These are phyloP conservation scores for Vitis labrusca DNA, from an alignment of 164 flowering plant species.

Conservation along the genomic window DNA sequence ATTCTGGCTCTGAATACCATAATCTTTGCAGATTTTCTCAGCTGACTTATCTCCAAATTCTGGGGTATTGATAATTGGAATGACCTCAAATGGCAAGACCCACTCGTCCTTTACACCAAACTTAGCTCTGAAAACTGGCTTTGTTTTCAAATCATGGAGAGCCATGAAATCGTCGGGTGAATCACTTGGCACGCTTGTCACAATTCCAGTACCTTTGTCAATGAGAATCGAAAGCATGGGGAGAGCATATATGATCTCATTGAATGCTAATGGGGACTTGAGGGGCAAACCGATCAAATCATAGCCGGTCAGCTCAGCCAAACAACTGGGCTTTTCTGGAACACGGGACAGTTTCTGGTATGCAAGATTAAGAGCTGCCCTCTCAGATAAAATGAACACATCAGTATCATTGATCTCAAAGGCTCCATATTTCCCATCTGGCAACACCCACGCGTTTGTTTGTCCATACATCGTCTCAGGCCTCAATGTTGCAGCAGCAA, in stretches of 20 bases:
- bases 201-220: constrained; percentile 87
- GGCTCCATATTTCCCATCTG: constrained; percentile 90
- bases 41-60: constrained; percentile 73
- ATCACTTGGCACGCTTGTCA: constrained; percentile 94
- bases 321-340: constrained; percentile 73
- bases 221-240: constrained; percentile 76
- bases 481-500: constrained; percentile 89
- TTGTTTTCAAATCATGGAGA: constrained; percentile 65
- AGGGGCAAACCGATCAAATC: constrained; percentile 85
- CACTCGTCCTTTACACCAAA: constrained; percentile 77
- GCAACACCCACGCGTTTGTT: constrained; percentile 90
- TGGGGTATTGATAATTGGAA: constrained; percentile 69
- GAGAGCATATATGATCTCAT: constrained; percentile 60
- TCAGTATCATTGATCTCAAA: constrained; percentile 81
- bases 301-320: constrained; percentile 70
- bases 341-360: constrained; percentile 70
- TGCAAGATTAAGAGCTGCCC: constrained; percentile 84
- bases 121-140: constrained; percentile 66
- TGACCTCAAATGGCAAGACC: constrained; percentile 65
- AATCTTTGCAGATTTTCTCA: constrained; percentile 63
- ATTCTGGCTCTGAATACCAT: constrained; percentile 79
- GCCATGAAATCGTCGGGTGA: constrained; percentile 89
- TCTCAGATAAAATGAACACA: constrained; percentile 62
- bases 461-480: constrained; percentile 97
- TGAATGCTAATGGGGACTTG: constrained; percentile 59